These are phyloP conservation scores for Euphorbia tirucalli DNA, from an alignment of 345 rosid genomes.

Conservation along the genomic window DNA sequence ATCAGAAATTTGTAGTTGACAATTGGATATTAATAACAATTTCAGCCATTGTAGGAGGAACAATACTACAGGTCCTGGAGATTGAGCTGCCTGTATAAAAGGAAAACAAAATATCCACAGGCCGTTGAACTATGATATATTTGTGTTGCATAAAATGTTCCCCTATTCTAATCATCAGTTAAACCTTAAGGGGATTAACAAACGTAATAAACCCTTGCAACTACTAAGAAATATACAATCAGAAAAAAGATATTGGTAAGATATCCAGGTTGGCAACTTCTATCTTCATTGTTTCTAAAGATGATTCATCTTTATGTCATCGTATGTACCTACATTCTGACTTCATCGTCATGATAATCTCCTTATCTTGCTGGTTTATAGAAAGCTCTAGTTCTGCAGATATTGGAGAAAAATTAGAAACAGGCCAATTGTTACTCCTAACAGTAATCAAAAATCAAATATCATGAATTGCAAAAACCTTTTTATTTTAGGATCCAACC, in stretches of 20 bases:
- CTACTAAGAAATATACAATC: no score
- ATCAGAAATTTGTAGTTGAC: not conserved
- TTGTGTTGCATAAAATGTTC: not conserved
- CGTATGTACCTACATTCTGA: no score
- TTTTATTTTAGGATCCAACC: not conserved
- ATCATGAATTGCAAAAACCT: not conserved
- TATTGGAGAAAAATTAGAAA: not conserved
- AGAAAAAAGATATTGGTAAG: not conserved
- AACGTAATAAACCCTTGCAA: no score
- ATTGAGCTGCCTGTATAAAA: not conserved
- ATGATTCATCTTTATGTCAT: no score
- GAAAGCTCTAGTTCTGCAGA: not conserved
- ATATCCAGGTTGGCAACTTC: not conserved
- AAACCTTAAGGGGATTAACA: not conserved
- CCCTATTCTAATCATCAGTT: not conserved
- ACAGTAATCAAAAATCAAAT: not conserved
- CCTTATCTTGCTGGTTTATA: not conserved
- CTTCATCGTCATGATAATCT: no score
- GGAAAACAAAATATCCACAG: no score
- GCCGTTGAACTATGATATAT: not conserved
- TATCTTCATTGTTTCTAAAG: not conserved
- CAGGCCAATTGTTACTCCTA: not conserved
- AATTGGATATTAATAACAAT: not conserved
- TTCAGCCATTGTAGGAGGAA: not conserved
- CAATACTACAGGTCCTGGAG: not conserved